Evolutionary conservation across 441 rosid species (phyloP).

Genomic region (Pelargonium myrrhifolium): DNA sequence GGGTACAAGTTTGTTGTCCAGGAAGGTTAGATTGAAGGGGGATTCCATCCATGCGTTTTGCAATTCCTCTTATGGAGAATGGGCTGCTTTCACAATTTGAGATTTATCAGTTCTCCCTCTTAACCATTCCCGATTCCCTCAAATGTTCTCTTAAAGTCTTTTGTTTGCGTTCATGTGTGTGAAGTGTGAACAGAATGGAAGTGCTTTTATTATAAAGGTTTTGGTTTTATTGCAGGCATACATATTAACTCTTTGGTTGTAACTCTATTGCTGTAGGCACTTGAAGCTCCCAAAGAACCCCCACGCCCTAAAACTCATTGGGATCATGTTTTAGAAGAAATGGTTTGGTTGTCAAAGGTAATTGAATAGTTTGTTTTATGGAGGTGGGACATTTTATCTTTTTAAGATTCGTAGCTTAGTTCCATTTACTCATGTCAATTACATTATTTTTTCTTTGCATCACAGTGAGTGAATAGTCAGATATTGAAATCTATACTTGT

Average conservation of each 20-base stretch:
- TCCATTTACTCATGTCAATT: background rate
- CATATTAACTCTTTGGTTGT: slow-evolving; percentile 1
- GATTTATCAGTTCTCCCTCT: background rate
- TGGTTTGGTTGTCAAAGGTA: slow-evolving; percentile 98
- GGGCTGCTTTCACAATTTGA: background rate
- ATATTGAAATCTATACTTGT: background rate
- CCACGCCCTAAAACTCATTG: slow-evolving; percentile 91
- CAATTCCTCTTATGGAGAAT: background rate
- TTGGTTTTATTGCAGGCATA: background rate
- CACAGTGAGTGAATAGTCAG: background rate
- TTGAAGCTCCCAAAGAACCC: slow-evolving; percentile 95
- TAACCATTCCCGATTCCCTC: background rate
- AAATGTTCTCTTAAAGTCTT: background rate
- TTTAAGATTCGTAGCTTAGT: background rate
- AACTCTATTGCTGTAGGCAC: slow-evolving; percentile 44
- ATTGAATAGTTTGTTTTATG: slow-evolving; percentile 11
- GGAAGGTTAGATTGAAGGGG: background rate
- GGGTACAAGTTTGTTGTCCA: background rate
- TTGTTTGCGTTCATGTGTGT: background rate
- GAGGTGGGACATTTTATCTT: background rate
- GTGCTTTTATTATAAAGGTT: background rate
- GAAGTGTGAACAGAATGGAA: background rate
- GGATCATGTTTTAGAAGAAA: slow-evolving; percentile 99
- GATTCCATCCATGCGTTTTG: background rate
- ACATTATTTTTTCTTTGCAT: background rate